Percentiles rank a stretch among this genome's conserved stretches.
phyloP scores from a whole-genome alignment of 75 land plant species.

The Larix kaempferi region DNA sequence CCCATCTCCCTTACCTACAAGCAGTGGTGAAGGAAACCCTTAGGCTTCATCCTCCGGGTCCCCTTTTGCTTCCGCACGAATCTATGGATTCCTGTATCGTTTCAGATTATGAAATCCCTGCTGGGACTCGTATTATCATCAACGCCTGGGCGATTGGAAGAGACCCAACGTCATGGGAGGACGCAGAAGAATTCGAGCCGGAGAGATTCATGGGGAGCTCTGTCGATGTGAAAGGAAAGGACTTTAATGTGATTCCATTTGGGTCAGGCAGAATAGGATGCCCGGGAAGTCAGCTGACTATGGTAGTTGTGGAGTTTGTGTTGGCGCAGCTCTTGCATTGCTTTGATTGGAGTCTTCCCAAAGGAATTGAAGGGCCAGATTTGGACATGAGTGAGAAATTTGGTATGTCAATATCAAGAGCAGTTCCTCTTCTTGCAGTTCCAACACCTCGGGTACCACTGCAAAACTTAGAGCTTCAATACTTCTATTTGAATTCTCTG shows the following conservation, averaged over 20 bases:
- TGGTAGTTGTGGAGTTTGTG: not conserved
- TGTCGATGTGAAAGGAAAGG: not conserved
- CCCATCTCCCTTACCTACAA: not conserved
- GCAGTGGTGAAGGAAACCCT: constrained; percentile 8
- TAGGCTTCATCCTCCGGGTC: constrained; percentile 4
- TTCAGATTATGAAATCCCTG: not conserved
- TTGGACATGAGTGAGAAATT: not conserved
- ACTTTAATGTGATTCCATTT: constrained; percentile 3
- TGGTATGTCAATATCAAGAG: not conserved
- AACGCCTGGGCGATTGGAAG: constrained; percentile 13
- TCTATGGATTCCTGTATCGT: not conserved
- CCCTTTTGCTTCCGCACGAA: constrained; percentile 15
- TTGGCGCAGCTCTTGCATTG: not conserved
- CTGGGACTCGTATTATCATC: not conserved
- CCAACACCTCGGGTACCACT: not conserved
- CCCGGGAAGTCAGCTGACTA: not conserved
- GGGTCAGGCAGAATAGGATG: constrained; percentile 11
- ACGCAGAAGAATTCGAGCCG: not conserved
- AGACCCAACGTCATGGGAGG: constrained; percentile 1
- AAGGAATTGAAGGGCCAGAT: not conserved
- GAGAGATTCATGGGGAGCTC: not conserved
- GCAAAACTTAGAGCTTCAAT: too few relatives aligned
- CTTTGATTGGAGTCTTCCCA: constrained; percentile 3
- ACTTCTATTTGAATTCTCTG: too few relatives aligned
- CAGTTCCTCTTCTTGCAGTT: not conserved